phyloP scores from a whole-genome alignment of 192 early-diverging fungal genomes.

The Hyaloraphidium curvatum region DNA sequence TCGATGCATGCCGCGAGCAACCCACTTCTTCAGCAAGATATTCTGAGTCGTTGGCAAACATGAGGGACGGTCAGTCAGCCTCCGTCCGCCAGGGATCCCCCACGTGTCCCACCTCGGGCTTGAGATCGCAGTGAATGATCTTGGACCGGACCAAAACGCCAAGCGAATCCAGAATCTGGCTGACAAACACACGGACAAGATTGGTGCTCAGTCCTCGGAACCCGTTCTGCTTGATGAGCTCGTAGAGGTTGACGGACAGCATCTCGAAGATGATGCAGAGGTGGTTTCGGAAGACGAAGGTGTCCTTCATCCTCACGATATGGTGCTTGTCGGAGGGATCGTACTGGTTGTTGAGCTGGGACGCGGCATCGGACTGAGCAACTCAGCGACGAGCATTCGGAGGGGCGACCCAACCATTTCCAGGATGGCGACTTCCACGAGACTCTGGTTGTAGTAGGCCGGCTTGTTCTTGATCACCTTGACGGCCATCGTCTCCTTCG shows the following conservation, averaged over 20 bases:
- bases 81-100: not conserved
- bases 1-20: not conserved
- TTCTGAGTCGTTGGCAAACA: constrained; percentile 32
- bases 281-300: constrained; percentile 82
- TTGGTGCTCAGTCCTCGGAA: constrained; percentile 87
- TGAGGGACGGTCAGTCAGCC: too few relatives aligned
- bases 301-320: constrained; percentile 71
- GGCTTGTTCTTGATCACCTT: constrained; percentile 98
- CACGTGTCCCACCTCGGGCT: constrained; percentile 47
- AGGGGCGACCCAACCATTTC: constrained; percentile 49
- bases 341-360: constrained; percentile 69
- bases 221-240: constrained; percentile 93
- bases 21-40: constrained; percentile 70
- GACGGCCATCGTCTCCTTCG: constrained; percentile 74
- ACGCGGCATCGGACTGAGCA: not conserved
- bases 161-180: constrained; percentile 84
- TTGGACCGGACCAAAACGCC: constrained; percentile 65
- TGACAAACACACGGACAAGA: constrained; percentile 76
- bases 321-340: constrained; percentile 76
- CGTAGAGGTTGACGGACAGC: constrained; percentile 90
- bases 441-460: constrained; percentile 92
- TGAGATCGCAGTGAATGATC: constrained; percentile 96
- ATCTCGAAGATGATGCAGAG: constrained; percentile 95
- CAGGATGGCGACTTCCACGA: constrained; percentile 91
- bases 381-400: not conserved